Evolutionary conservation across 2,329 filamentous ascomycete species (phyloP).

Genomic region (Akanthomyces uredinophilus): DNA sequence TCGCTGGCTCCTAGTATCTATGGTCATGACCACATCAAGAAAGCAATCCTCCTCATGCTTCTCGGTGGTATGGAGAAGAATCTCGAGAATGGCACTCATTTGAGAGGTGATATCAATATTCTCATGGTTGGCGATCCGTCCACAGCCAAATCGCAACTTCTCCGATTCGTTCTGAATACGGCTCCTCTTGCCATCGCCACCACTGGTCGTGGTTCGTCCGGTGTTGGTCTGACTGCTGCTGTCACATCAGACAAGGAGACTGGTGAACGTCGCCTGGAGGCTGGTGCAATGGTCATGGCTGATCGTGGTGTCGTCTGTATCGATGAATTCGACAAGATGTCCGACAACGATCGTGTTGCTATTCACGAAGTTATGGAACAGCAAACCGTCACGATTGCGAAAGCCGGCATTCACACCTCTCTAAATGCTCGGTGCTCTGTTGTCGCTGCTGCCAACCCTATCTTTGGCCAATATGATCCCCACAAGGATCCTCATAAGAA

Average conservation of each 20-base stretch:
- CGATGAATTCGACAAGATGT: conserved; percentile 99
- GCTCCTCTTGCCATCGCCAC: conserved; percentile 95
- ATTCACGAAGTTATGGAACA: conserved; percentile 99
- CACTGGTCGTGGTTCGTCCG: conserved; percentile 92
- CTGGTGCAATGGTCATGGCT: conserved; percentile 96
- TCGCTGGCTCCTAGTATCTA: conserved; percentile 95
- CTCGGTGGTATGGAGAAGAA: conserved; percentile 98
- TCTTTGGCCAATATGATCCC: conserved; percentile 96
- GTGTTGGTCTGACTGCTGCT: conserved; percentile 93
- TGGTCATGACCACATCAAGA: conserved; percentile 96
- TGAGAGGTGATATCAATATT: conserved; percentile 98
- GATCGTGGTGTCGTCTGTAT: conserved; percentile 98
- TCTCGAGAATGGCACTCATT: conserved; percentile 92
- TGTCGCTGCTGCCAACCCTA: conserved; percentile 91
- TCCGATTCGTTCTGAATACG: conserved; percentile 95
- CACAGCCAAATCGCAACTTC: conserved; percentile 95
- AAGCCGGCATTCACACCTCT: conserved; percentile 96
- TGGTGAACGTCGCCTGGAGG: conserved; percentile 87
- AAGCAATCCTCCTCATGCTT: conserved; percentile 91
- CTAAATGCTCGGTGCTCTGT: conserved; percentile 96
- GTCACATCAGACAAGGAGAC: conserved; percentile 98
- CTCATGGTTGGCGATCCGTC: conserved; percentile 98
- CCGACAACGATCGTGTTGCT: conserved; percentile 91
- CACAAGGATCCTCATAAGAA: conserved; percentile 99
- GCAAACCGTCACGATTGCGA: conserved; percentile 97